Conservation (phyloP, 2,329 filamentous ascomycete species). For the Clarireedia paspali region DNA sequence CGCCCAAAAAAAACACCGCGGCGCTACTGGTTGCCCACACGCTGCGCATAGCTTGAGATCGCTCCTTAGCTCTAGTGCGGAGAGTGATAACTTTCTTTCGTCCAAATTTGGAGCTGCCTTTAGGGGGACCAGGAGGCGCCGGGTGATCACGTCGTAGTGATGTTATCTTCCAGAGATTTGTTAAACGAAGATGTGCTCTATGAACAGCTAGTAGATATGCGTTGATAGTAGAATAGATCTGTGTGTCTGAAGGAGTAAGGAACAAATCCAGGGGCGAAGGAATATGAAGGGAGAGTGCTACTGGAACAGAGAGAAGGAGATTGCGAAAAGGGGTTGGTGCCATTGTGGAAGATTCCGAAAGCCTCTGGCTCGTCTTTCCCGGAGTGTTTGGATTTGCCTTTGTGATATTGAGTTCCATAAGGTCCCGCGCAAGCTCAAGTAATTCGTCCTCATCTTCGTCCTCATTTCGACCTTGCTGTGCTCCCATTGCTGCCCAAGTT, state of each 20-base stretch:
- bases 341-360: conserved; percentile 13
- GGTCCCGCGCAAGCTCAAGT: conserved; percentile 72
- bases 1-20: conserved; percentile 80
- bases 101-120: conserved; percentile 53
- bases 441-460: conserved; percentile 69
- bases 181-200: conserved; percentile 75
- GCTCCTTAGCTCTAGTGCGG: conserved; percentile 54
- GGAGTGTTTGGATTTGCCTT: conserved; percentile 37
- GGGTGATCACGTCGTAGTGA: conserved; percentile 71
- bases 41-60: conserved; percentile 64
- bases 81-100: conserved; percentile 52
- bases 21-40: conserved; percentile 88
- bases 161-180: conserved; percentile 80
- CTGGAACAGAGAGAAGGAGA: conserved; percentile 72
- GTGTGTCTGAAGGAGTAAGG: conserved; percentile 65
- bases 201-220: conserved; percentile 81
- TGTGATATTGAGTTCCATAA: conserved; percentile 60
- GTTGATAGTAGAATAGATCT: conserved; percentile 77
- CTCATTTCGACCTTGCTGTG: conserved; percentile 59
- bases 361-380: conserved; percentile 25
- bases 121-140: conserved; percentile 57
- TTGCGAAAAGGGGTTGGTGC: conserved; percentile 60
- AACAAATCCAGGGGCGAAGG: conserved; percentile 81
- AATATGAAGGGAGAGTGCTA: conserved; percentile 62
- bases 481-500: conserved; percentile 73